Conservation (phyloP, 1,284 basidiomycete species). For the Schizophyllum amplum region DNA sequence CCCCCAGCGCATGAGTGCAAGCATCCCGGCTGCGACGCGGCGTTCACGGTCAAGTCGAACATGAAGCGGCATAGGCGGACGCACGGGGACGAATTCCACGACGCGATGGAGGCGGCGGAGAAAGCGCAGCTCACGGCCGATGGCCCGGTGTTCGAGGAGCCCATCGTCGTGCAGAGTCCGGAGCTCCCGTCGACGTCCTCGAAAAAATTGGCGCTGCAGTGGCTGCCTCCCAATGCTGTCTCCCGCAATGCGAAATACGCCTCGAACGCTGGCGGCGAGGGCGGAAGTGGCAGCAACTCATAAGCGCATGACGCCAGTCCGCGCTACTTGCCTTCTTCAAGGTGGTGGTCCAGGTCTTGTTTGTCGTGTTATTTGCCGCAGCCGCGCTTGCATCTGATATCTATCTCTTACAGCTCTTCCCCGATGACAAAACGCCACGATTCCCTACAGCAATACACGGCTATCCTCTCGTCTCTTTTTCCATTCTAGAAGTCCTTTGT, state of each 20-base stretch:
- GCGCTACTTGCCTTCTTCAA: no score
- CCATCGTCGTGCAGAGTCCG: neutral
- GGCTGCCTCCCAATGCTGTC: neutral
- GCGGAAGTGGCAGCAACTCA: no score
- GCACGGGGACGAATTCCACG: slow-evolving; percentile 26
- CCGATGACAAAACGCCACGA: no score
- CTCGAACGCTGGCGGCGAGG: neutral
- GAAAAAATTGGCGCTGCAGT: neutral
- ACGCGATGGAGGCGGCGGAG: neutral
- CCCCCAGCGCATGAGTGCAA: slow-evolving; percentile 46
- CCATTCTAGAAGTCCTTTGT: no score
- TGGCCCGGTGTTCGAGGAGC: neutral
- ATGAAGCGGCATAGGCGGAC: slow-evolving; percentile 54
- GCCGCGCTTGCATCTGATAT: no score
- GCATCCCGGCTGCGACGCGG: slow-evolving; percentile 43
- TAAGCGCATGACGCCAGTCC: no score
- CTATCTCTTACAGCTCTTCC: no score
- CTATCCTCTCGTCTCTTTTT: no score
- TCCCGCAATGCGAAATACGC: neutral
- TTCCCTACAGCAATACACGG: no score
- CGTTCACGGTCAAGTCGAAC: slow-evolving; percentile 59
- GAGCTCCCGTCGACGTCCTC: neutral
- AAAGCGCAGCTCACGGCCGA: neutral
- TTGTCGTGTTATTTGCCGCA: no score
- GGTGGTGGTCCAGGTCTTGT: no score